These are phyloP conservation scores for Paramecium biaurelia DNA, from an alignment of 73 alveolate genomes.

Conservation along the genomic window DNA sequence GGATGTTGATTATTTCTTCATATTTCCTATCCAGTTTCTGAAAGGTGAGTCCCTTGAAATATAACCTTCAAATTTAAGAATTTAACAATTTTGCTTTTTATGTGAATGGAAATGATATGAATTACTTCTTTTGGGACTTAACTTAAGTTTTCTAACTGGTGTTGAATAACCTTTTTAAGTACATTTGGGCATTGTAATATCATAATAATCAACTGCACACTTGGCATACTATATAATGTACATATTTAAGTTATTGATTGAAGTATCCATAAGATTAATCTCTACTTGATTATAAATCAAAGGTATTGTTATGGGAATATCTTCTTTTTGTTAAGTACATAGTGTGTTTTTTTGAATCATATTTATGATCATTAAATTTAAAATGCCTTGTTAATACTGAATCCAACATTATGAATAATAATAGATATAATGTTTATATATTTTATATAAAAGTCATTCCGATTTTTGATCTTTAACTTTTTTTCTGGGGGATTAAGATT, in stretches of 20 bases:
- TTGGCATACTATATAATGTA: background rate
- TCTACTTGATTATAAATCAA: background rate
- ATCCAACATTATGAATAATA: background rate
- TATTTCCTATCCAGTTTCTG: slow-evolving; percentile 50
- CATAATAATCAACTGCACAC: slow-evolving; percentile 4
- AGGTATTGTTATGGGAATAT: background rate
- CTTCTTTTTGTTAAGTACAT: background rate
- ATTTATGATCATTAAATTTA: background rate
- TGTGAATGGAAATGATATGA: background rate
- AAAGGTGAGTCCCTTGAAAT: slow-evolving; percentile 45
- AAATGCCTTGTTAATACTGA: background rate
- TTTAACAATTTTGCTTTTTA: background rate
- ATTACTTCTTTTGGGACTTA: background rate
- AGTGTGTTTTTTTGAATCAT: background rate
- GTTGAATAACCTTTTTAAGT: background rate
- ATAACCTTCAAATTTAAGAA: background rate
- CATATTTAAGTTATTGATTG: background rate
- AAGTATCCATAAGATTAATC: background rate
- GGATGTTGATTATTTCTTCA: background rate
- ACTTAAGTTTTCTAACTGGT: background rate
- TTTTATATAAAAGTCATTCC: background rate
- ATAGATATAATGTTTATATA: background rate
- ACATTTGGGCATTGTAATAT: background rate
- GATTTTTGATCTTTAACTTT: background rate
- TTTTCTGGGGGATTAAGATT: background rate